Evolutionary conservation across 352 stramenopile species (phyloP).

Genomic region (Phytophthora ohioensis): DNA sequence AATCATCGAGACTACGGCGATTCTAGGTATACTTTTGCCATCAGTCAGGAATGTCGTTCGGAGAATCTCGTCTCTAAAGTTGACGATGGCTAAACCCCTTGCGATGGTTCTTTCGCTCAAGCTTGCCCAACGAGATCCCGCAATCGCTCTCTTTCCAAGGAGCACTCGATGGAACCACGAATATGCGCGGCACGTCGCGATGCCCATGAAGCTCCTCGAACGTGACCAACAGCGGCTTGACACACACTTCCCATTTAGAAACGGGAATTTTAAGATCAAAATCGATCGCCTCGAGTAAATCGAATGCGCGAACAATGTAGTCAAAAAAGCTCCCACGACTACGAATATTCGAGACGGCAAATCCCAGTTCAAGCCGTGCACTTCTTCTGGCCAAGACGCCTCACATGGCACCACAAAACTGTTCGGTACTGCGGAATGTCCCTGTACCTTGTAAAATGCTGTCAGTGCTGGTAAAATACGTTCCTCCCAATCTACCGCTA

Average conservation of each 20-base stretch:
- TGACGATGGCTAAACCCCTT: too few species aligned
- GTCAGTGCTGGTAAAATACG: not conserved
- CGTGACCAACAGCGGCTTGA: not conserved
- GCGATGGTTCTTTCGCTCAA: not conserved
- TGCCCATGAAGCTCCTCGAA: not conserved
- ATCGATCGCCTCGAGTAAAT: not conserved
- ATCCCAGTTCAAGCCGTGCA: not conserved
- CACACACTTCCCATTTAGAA: not conserved
- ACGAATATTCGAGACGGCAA: not conserved
- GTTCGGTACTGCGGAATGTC: not conserved
- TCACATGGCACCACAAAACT: too few species aligned
- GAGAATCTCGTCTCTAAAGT: too few species aligned
- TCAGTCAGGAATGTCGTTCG: too few species aligned
- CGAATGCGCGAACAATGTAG: not conserved
- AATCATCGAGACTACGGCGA: too few species aligned
- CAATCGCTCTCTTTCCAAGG: not conserved
- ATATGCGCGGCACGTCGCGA: not conserved
- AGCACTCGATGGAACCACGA: not conserved
- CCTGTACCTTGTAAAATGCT: not conserved
- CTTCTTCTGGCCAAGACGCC: not conserved
- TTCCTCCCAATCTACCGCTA: not conserved
- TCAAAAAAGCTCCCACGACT: not conserved
- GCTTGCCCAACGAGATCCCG: not conserved
- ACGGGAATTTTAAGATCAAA: not conserved
- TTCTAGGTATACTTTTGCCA: too few species aligned